Percentiles rank a stretch among this genome's conserved stretches.
Evolutionary conservation across 352 stramenopile species (phyloP).

Genomic region (Globisporangium rhizosaccharum): DNA sequence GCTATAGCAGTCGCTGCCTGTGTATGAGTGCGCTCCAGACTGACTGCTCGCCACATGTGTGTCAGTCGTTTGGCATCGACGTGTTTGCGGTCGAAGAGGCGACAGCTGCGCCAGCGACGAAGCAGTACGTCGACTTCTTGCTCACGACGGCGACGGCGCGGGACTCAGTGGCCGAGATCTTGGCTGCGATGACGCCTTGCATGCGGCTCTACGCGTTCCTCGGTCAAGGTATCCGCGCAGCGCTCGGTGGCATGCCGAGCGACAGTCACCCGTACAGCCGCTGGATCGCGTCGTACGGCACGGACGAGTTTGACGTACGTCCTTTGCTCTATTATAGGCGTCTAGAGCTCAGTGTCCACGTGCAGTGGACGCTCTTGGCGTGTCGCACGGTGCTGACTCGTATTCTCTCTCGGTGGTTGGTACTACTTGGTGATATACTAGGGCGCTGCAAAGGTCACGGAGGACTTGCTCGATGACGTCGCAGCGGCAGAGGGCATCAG

Average conservation of each 20-base stretch:
- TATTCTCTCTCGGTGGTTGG: not conserved
- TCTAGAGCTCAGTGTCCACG: not conserved
- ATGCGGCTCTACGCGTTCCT: slow-evolving; percentile 49
- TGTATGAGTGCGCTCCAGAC: not conserved
- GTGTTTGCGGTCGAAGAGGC: slow-evolving; percentile 24
- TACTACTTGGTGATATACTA: slow-evolving; percentile 2
- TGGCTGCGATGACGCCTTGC: slow-evolving; percentile 51
- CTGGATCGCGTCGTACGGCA: slow-evolving; percentile 48
- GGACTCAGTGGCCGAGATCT: slow-evolving; percentile 29
- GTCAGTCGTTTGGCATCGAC: slow-evolving; percentile 37
- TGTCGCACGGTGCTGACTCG: not conserved
- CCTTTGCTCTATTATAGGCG: not conserved
- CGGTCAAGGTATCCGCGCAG: slow-evolving; percentile 22
- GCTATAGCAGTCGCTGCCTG: not conserved
- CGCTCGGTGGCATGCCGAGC: slow-evolving; percentile 4
- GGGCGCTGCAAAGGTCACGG: slow-evolving; percentile 18
- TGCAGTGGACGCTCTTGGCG: too few species aligned
- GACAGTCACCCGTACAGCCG: slow-evolving; percentile 24
- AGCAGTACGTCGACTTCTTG: slow-evolving; percentile 45
- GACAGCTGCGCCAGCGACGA: slow-evolving; percentile 25
- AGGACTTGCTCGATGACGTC: slow-evolving; percentile 33
- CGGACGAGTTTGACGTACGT: slow-evolving; percentile 30
- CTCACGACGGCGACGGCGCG: slow-evolving; percentile 29
- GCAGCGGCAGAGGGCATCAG: slow-evolving; percentile 17
- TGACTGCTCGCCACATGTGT: not conserved